phyloP scores from a whole-genome alignment of 306 rosid species.

The Senna siamea region DNA sequence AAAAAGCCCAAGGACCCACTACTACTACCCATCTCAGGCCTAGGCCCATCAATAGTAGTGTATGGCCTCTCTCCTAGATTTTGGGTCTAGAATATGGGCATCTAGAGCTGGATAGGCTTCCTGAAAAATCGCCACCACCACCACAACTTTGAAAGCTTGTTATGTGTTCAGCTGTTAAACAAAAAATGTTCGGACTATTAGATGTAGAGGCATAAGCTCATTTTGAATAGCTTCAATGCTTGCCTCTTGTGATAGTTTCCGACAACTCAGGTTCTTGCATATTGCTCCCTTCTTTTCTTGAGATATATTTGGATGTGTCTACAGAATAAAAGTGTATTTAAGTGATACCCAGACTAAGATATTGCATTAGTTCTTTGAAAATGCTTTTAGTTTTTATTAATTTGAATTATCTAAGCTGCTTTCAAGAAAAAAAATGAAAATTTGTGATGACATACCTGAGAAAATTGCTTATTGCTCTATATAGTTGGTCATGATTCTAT shows the following conservation, averaged over 20 bases:
- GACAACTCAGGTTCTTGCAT: slow-evolving; percentile 80
- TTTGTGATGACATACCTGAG: no score
- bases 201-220: slow-evolving; percentile 85
- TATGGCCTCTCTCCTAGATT: no score
- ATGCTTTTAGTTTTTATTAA: no score
- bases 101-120: no score
- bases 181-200: slow-evolving; percentile 87
- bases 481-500: slow-evolving; percentile 75
- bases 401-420: no score
- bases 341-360: no score
- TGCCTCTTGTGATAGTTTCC: slow-evolving; percentile 75
- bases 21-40: no score
- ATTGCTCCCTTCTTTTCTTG: slow-evolving; percentile 82
- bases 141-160: slow-evolving; percentile 79
- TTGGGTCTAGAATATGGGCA: no score
- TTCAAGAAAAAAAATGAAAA: no score
- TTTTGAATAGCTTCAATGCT: slow-evolving; percentile 93
- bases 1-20: slow-evolving; percentile 68
- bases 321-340: slow-evolving; percentile 39
- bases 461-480: slow-evolving; percentile 62
- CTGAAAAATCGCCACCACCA: no score
- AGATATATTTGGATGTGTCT: slow-evolving; percentile 61
- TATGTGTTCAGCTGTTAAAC: slow-evolving; percentile 82
- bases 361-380: no score
- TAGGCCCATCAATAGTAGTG: no score